Evolutionary conservation across 441 rosid genomes (phyloP).

Genomic region (Cnidoscolus chayamansa): DNA sequence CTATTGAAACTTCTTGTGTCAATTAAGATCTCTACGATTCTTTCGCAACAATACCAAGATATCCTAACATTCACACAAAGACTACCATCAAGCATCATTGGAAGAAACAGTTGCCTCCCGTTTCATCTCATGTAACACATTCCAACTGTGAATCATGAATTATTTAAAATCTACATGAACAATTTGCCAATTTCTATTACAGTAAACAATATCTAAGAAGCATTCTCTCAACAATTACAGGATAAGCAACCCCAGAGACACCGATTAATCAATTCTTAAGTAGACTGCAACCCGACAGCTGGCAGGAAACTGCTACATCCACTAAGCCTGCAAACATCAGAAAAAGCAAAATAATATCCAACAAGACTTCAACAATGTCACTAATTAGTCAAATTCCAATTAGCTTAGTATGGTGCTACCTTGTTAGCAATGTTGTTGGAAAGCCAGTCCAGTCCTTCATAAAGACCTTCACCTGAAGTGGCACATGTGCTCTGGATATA

Average conservation of each 20-base stretch:
- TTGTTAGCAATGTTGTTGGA: conserved; percentile 65
- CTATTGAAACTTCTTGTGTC: no score
- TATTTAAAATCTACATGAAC: conserved; percentile 33
- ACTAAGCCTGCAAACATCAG: conserved; percentile 28
- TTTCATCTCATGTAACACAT: background rate
- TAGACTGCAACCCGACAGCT: background rate
- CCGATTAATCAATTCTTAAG: background rate
- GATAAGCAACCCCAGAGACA: conserved; percentile 22
- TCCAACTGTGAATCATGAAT: conserved; percentile 15
- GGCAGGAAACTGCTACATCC: background rate
- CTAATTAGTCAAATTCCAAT: background rate
- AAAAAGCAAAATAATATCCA: background rate
- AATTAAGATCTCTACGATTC: no score
- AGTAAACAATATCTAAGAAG: conserved; percentile 22
- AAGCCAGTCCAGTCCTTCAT: conserved; percentile 68
- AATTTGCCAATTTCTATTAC: conserved; percentile 27
- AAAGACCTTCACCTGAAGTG: conserved; percentile 58
- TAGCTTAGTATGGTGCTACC: conserved; percentile 24
- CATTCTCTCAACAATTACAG: conserved; percentile 20
- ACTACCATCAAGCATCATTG: background rate
- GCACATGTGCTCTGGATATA: conserved; percentile 68
- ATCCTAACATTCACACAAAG: no score
- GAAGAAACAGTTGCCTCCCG: background rate
- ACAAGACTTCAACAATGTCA: no score
- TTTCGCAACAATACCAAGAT: background rate